A percentile compares a stretch with the other conserved stretches of the same genome.
Conservation (phyloP, 805 yeast species). For the Monosporozyma unispora region DNA sequence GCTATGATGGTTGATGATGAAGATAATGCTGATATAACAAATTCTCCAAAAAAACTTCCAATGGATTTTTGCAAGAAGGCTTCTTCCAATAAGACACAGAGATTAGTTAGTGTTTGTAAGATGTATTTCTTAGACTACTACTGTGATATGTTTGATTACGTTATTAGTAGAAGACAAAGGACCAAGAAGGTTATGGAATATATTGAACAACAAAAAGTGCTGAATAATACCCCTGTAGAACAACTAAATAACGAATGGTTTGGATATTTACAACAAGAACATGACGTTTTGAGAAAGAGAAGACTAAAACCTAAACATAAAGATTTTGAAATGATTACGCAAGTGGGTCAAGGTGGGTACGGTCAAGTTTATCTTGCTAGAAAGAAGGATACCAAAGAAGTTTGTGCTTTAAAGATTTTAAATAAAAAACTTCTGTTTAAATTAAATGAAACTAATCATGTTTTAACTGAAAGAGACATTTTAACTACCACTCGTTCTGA, state of each 20-base stretch:
- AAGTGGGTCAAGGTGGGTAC: constrained; percentile 99
- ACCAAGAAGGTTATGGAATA: constrained; percentile 58
- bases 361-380: constrained; percentile 97
- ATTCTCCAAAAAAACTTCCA: constrained; percentile 31
- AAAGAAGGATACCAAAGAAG: constrained; percentile 87
- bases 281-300: constrained; percentile 76
- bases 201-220: constrained; percentile 31
- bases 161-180: constrained; percentile 77
- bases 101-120: constrained; percentile 86
- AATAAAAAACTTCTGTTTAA: constrained; percentile 79
- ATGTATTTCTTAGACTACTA: constrained; percentile 91
- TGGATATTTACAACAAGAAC: constrained; percentile 73
- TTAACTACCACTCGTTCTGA: constrained; percentile 91
- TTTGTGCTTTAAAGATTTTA: constrained; percentile 88
- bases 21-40: constrained; percentile 17
- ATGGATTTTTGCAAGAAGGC: constrained; percentile 50
- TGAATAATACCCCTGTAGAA: constrained; percentile 27
- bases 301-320: constrained; percentile 88
- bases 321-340: constrained; percentile 93
- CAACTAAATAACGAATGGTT: constrained; percentile 54
- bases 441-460: constrained; percentile 92
- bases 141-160: constrained; percentile 91
- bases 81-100: constrained; percentile 63
- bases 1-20: constrained; percentile 30
- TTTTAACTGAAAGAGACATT: constrained; percentile 91